Evolutionary conservation across 2,329 filamentous ascomycete genomes (phyloP).

Genomic region (Fusarium haematococcum): DNA sequence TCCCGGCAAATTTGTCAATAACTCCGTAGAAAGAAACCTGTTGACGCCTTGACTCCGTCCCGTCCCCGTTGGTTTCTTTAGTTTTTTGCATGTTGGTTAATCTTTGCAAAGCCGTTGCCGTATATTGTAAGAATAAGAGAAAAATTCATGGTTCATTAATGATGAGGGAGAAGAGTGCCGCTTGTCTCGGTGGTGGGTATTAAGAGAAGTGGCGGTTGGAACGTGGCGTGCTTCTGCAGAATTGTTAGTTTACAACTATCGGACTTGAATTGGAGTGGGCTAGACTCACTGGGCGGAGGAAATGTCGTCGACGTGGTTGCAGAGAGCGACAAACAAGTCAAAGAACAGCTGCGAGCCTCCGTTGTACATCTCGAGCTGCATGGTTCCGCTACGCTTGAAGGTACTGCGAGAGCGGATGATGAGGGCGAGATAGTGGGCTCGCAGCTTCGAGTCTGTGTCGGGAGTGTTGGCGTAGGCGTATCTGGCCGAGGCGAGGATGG

Average conservation of each 20-base stretch:
- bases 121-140: conserved; percentile 12
- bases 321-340: conserved; percentile 91
- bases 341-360: conserved; percentile 89
- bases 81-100: conserved; percentile 31
- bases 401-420: conserved; percentile 89
- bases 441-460: conserved; percentile 88
- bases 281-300: conserved; percentile 65
- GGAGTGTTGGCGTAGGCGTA: conserved; percentile 92
- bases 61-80: conserved; percentile 30
- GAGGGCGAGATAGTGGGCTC: conserved; percentile 90
- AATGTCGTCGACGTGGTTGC: conserved; percentile 86
- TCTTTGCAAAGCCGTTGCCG: conserved; percentile 24
- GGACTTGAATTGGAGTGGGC: background rate
- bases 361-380: conserved; percentile 94
- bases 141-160: conserved; percentile 43
- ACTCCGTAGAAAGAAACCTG: conserved; percentile 20
- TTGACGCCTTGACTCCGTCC: conserved; percentile 24
- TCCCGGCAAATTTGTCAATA: conserved; percentile 21
- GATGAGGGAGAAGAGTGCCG: conserved; percentile 6
- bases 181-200: conserved; percentile 8
- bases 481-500: conserved; percentile 87
- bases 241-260: background rate
- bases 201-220: conserved; percentile 58
- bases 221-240: conserved; percentile 55
- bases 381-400: conserved; percentile 93